Conservation (phyloP, 495 filamentous ascomycete species). For the Bryoglossum gracile region DNA sequence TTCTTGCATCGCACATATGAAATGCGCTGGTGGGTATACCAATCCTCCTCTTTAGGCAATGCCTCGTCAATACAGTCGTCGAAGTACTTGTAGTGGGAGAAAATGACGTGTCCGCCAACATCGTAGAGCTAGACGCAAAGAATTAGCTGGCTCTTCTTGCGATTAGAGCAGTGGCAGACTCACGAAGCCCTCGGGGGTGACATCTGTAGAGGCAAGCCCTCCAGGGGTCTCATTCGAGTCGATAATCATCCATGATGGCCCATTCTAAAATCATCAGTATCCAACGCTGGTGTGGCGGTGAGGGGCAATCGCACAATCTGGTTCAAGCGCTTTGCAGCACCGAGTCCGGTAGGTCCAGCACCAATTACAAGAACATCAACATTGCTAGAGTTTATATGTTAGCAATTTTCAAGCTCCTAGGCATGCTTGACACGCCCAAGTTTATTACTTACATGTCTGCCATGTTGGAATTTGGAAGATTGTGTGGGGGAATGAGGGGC, state of each 20-base stretch:
- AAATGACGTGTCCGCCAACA: constrained; percentile 98
- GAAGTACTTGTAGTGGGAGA: constrained; percentile 99
- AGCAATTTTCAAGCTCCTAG: neutral
- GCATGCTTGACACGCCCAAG: no score
- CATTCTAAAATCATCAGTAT: constrained; percentile 48
- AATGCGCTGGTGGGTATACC: constrained; percentile 96
- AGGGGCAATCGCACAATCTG: constrained; percentile 66
- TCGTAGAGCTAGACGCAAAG: constrained; percentile 74
- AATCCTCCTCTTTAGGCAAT: constrained; percentile 85
- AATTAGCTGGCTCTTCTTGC: neutral
- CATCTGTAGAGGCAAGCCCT: constrained; percentile 93
- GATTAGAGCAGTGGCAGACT: constrained; percentile 36
- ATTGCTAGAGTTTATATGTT: constrained; percentile 43
- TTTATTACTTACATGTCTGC: no score
- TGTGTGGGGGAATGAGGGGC: no score
- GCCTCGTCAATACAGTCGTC: constrained; percentile 98
- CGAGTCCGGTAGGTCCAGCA: constrained; percentile 91
- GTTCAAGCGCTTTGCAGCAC: constrained; percentile 94
- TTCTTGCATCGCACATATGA: constrained; percentile 97
- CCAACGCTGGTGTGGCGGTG: constrained; percentile 7
- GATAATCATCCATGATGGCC: constrained; percentile 91
- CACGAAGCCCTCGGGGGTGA: constrained; percentile 96
- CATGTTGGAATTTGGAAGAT: no score
- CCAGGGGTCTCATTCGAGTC: constrained; percentile 90
- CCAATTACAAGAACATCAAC: constrained; percentile 98